Evolutionary conservation across 345 rosid genomes (phyloP), one percentile per base, ranked within the genome.

Genomic region (Salix viminalis): DNA sequence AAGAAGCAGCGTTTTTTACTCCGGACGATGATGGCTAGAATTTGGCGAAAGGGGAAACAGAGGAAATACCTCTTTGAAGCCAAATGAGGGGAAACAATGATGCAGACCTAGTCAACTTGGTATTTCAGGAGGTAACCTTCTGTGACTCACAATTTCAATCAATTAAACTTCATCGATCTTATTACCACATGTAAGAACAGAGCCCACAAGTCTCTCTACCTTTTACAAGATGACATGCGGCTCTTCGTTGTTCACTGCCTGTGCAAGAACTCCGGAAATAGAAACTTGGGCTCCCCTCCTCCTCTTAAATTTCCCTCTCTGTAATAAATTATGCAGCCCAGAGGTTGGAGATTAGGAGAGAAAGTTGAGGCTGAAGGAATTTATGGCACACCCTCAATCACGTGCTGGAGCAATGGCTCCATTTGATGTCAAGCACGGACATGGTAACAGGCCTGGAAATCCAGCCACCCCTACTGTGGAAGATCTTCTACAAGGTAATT

Each of bases 401-500:
- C 80, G 72, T 79, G 64, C 64, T 69, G 87, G 82, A 54, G 81
- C 79, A 2, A 79, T 65, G 14, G 70, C 80, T 71, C 89, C 79
- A 70, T 76, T 80, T 7, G 85, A 85, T 24, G 69, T 75, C 77
- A 54, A 74, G 44, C 81, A 80, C 23, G 81, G 79, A 68, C 82
- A 71, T 69, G 86, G 84, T 37, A 79, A 78, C 69, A 72, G 81
- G 39, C 80, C 86, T 36, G 75, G 70, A 75, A 70, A 75, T 67
- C 85, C 88, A 1, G 66, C 73, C 71, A 64, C 78, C 73, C 86
- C 94, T 16, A 80, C 84, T 5, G 37, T 80, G 67, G 81, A 88
- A 79, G 90, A 88, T 32, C 84, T 87, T 60, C 81, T 83, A 15
- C 86, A 83, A 78, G 91, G 94, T 90, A 86, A 71, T 69, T 19